These are phyloP conservation scores for Fabrea salina DNA, from an alignment of 169 alveolate genomes.

Conservation along the genomic window DNA sequence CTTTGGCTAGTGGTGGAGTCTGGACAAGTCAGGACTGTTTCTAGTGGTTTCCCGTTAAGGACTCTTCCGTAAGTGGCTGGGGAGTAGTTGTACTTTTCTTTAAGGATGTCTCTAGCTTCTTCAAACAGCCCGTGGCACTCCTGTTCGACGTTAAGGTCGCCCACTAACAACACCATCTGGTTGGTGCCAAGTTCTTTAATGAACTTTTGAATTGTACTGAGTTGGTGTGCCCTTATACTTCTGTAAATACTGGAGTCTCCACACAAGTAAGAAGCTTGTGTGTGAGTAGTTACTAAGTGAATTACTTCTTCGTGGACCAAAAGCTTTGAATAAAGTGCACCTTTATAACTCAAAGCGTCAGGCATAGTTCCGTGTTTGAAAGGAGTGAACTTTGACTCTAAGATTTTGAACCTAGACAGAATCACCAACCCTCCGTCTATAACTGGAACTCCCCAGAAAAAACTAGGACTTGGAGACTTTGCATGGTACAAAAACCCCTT, in stretches of 20 bases:
- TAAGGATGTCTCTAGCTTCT: neutral
- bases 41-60: neutral
- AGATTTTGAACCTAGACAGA: conserved; percentile 38
- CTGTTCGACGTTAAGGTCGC: conserved; percentile 15
- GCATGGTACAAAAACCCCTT: conserved; percentile 35
- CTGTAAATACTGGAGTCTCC: too few relatives aligned
- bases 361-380: conserved; percentile 16
- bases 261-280: conserved; percentile 40
- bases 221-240: too few relatives aligned
- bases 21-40: neutral
- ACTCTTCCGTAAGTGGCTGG: neutral
- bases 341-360: conserved; percentile 39
- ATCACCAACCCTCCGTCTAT: conserved; percentile 49
- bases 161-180: neutral
- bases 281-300: conserved; percentile 46
- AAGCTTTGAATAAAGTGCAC: conserved; percentile 41
- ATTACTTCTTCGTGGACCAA: conserved; percentile 32
- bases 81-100: neutral
- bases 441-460: conserved; percentile 30
- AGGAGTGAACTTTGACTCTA: conserved; percentile 26
- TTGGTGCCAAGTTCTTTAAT: neutral
- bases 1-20: neutral
- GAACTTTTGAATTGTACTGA: neutral
- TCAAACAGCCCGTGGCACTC: neutral
- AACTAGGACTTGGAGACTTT: conserved; percentile 36